These are phyloP conservation scores for Beauveria rudraprayagi DNA, from an alignment of 2,329 filamentous ascomycete genomes.

Conservation along the genomic window DNA sequence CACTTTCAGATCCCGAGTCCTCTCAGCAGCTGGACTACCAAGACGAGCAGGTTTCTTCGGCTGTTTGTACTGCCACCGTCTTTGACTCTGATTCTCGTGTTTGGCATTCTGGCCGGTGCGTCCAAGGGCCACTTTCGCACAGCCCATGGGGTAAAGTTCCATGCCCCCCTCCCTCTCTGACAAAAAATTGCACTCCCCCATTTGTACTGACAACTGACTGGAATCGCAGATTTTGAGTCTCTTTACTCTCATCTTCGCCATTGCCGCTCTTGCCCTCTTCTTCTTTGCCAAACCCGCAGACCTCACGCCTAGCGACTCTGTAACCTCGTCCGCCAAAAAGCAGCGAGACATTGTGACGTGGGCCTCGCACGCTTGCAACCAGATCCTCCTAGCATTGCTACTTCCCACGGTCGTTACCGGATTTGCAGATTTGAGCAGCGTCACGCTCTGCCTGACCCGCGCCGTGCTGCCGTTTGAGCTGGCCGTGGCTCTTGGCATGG, in stretches of 20 bases:
- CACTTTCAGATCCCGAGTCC: slow-evolving; percentile 17
- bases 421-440: slow-evolving; percentile 21
- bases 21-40: slow-evolving; percentile 17
- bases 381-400: slow-evolving; percentile 20
- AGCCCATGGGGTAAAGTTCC: slow-evolving; percentile 22
- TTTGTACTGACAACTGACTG: background rate
- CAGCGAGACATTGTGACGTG: background rate
- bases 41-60: slow-evolving; percentile 20
- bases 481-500: slow-evolving; percentile 19
- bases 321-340: background rate
- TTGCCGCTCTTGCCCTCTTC: slow-evolving; percentile 19
- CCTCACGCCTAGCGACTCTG: background rate
- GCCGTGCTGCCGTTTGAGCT: slow-evolving; percentile 19
- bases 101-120: slow-evolving; percentile 19
- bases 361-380: slow-evolving; percentile 18
- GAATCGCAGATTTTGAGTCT: slow-evolving; percentile 21
- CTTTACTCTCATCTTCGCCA: slow-evolving; percentile 19
- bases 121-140: slow-evolving; percentile 21
- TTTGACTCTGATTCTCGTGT: slow-evolving; percentile 19
- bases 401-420: slow-evolving; percentile 19
- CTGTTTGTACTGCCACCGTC: slow-evolving; percentile 20
- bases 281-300: slow-evolving; percentile 16
- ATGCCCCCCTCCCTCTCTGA: background rate
- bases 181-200: no score
- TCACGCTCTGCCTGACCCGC: slow-evolving; percentile 22